Base-by-base conservation (phyloP, 148 eudicot species). In the Fallopia convolvulus region DNA sequence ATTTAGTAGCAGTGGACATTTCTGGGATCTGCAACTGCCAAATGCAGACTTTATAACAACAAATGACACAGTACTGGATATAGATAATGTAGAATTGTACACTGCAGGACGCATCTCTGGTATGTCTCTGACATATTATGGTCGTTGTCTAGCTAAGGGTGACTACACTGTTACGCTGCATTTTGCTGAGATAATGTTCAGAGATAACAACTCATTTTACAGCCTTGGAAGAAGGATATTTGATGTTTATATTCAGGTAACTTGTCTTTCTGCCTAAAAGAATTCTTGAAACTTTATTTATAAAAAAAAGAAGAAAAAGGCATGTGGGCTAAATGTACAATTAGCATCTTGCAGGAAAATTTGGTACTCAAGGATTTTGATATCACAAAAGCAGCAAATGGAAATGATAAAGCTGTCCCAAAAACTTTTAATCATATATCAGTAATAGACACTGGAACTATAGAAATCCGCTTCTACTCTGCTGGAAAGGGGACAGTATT, bases 71-170 rank as follows among this genome's bases (percentile, higher is more conserved):
- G 46, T 61, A 23, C 82, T 84, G 30, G 42, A 56, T 56, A 70
- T 76, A 56, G 81, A 76, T 41, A 80, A 83, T 80, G 78, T 87
- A 36, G 78, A 80, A 47, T 77, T 91, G 33, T 88, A 88, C 74
- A 82, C 74, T 55, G 83, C 56, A 20, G 97, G 91, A 68, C 89
- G 90, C 21, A 83, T 83, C 61, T 85, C 93, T 74, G 90, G 93
- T 65, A 76, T 85, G 12, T 89, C 93, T 75, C 82, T 91, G 48
- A 91, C 93, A 21, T 91, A 91, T 50, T 91, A 84, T 79, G 91
- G 90, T 2, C 82, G 85, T 74, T 91, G 97, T 85, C 80, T 91
- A 70, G 91, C 85, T 70, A 76, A 88, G 77, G 97, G 97, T 72
- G 84, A 84, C 78, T 91, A 91, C 73, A 86, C 46, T 68, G 46